Percentiles rank a stretch among this genome's conserved stretches.
Conservation (phyloP, 2,329 filamentous ascomycete species). For the Fusarium vanettenii region DNA sequence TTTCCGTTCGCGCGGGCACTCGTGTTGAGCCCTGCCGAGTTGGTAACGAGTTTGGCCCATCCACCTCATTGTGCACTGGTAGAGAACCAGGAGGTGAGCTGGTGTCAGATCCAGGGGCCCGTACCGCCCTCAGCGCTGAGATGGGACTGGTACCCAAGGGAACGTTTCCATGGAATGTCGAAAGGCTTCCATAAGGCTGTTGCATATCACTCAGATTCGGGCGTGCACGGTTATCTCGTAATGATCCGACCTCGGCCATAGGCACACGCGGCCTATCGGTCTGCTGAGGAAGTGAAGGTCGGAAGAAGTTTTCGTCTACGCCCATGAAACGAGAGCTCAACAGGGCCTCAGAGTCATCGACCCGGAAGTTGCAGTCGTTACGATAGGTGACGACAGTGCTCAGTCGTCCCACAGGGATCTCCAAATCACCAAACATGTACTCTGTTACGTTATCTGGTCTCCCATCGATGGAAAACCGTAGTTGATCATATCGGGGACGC, state of each 20-base stretch:
- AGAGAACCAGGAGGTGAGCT: conserved; percentile 68
- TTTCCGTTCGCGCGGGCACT: conserved; percentile 61
- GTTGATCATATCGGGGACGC: conserved; percentile 70
- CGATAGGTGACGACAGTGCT: conserved; percentile 86
- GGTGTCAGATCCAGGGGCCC: conserved; percentile 69
- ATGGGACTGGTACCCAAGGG: conserved; percentile 86
- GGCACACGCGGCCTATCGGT: conserved; percentile 51
- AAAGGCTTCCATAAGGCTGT: conserved; percentile 89
- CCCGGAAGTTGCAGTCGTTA: conserved; percentile 87
- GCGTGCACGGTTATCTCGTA: conserved; percentile 71
- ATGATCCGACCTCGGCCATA: conserved; percentile 75
- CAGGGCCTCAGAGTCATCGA: conserved; percentile 91
- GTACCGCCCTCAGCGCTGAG: conserved; percentile 80
- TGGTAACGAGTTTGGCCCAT: conserved; percentile 65
- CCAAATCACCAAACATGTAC: conserved; percentile 84
- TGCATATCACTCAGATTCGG: conserved; percentile 69
- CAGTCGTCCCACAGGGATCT: conserved; percentile 87
- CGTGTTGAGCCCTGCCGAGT: conserved; percentile 51
- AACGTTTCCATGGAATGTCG: conserved; percentile 87
- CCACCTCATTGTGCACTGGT: conserved; percentile 58
- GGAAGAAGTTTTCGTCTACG: conserved; percentile 87
- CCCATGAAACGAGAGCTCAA: conserved; percentile 95
- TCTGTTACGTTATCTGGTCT: conserved; percentile 67
- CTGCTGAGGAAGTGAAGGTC: conserved; percentile 76
- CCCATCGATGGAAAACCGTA: conserved; percentile 59